These are phyloP conservation scores for Cadophora gregata DNA, from an alignment of 2,329 filamentous ascomycete species.

Conservation along the genomic window DNA sequence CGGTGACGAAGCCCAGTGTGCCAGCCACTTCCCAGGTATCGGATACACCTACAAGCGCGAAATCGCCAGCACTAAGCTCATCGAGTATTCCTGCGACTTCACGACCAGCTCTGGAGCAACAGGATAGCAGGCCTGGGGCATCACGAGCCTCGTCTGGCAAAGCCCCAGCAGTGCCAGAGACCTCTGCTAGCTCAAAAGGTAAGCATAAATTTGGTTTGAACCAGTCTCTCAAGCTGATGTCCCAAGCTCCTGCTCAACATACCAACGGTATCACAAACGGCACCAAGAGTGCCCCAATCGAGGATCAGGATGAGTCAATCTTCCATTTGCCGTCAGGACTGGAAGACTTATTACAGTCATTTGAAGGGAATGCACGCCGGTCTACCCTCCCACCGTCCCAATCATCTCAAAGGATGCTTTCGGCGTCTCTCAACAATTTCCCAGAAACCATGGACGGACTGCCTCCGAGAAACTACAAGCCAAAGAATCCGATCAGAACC, in stretches of 20 bases:
- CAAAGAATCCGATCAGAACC: slow-evolving; percentile 79
- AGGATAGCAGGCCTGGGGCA: slow-evolving; percentile 44
- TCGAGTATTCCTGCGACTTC: slow-evolving; percentile 51
- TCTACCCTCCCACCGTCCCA: slow-evolving; percentile 58
- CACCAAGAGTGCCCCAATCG: slow-evolving; percentile 48
- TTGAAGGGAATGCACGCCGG: slow-evolving; percentile 80
- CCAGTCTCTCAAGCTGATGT: slow-evolving; percentile 31
- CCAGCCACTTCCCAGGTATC: slow-evolving; percentile 47
- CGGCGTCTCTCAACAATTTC: slow-evolving; percentile 73
- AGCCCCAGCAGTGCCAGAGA: slow-evolving; percentile 48
- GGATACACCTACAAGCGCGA: slow-evolving; percentile 48
- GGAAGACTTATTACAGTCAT: slow-evolving; percentile 89
- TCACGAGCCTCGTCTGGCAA: slow-evolving; percentile 40
- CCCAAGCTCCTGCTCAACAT: slow-evolving; percentile 44
- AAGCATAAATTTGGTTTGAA: slow-evolving; percentile 32
- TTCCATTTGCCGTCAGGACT: slow-evolving; percentile 91
- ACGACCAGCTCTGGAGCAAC: slow-evolving; percentile 55
- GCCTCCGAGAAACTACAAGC: slow-evolving; percentile 81
- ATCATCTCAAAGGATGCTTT: slow-evolving; percentile 75
- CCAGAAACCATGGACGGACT: slow-evolving; percentile 81
- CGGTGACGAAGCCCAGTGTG: slow-evolving; percentile 46
- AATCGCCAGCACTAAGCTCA: slow-evolving; percentile 57
- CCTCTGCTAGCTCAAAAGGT: slow-evolving; percentile 54
- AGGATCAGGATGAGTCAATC: slow-evolving; percentile 75
- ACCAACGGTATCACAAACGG: slow-evolving; percentile 61